Base-by-base conservation (phyloP, 2,329 filamentous ascomycete genomes). In the Aspergillus jensenii region DNA sequence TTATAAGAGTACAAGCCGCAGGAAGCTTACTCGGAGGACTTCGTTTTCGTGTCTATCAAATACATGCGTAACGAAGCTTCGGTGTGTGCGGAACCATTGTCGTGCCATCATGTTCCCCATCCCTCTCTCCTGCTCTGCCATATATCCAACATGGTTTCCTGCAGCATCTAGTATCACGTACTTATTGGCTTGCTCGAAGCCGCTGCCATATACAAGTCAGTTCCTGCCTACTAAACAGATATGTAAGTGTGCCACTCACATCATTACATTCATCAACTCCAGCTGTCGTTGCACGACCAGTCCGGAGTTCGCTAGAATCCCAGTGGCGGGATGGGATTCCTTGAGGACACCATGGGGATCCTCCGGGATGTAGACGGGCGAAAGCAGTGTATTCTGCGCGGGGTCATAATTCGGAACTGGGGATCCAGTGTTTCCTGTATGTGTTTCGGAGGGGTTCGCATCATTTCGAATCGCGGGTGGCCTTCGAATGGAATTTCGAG, bases 151-250 rank as follows among this genome's bases (percentile, higher is more conserved):
- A 61, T 86, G 85, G 58, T 84, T 82, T 6, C 86, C 86, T 53
- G 82, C 78, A 2, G 84, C 84, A 72, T 87, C 83, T 79, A 87
- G 82, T 49, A 88, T 86, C 14, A 86, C 80, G 67, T 88, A 88
- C 68, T 81, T 80, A 66, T 88, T 88, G 12, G 86, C 85, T 69
- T 88, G 86, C 70, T 88, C 86, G 62, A 87, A 87, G 1, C 86
- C 85, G 60, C 76, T 78, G 23, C 21, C 8, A 2, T 12, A 33
- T 49, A 27, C 19, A 49, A 62, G 53, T 60, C 51, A 43, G 44
- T 37, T 11, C 14, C 8, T 31, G 4, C 7, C 15, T 47, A 17
- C 44, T 4, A 43, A 25, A 12, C 9, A 9, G 9, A 35, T 15
- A 31, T 11, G 6, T 50, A 23, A 6, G 14, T 35, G 8, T 5